phyloP scores from a whole-genome alignment of 129 eudicot genomes.

The Calendula officinalis region DNA sequence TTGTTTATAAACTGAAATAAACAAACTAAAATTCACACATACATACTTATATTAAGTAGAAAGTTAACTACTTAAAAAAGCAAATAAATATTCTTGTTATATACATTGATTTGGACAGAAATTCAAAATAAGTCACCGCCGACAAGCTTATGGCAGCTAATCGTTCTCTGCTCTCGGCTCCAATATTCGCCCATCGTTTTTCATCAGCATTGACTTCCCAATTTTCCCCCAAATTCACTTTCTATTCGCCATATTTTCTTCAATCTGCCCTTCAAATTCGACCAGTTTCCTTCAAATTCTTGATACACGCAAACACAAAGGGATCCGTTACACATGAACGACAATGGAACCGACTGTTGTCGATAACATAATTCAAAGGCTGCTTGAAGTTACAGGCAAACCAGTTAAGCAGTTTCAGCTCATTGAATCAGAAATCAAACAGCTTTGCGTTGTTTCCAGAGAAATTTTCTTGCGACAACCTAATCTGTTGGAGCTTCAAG shows the following conservation, averaged over 20 bases:
- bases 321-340: background rate
- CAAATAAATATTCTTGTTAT: too few relatives aligned
- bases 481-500: slow-evolving; percentile 41
- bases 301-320: background rate
- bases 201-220: slow-evolving; percentile 18
- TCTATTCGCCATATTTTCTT: background rate
- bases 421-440: slow-evolving; percentile 46
- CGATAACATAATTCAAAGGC: slow-evolving; percentile 41
- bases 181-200: slow-evolving; percentile 21
- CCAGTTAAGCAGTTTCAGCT: slow-evolving; percentile 50
- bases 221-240: background rate
- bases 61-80: too few relatives aligned
- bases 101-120: background rate
- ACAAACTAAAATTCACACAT: too few relatives aligned
- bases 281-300: background rate
- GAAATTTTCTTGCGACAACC: slow-evolving; percentile 46
- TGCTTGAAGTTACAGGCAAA: slow-evolving; percentile 34
- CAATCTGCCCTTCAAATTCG: background rate
- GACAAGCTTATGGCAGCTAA: too few relatives aligned
- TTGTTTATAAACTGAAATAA: too few relatives aligned
- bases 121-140: background rate
- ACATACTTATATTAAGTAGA: too few relatives aligned
- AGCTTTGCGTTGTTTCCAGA: slow-evolving; percentile 37
- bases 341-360: slow-evolving; percentile 35
- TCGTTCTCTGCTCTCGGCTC: background rate